phyloP scores from a whole-genome alignment of 495 filamentous ascomycete species.

The Penicillium antarcticum region DNA sequence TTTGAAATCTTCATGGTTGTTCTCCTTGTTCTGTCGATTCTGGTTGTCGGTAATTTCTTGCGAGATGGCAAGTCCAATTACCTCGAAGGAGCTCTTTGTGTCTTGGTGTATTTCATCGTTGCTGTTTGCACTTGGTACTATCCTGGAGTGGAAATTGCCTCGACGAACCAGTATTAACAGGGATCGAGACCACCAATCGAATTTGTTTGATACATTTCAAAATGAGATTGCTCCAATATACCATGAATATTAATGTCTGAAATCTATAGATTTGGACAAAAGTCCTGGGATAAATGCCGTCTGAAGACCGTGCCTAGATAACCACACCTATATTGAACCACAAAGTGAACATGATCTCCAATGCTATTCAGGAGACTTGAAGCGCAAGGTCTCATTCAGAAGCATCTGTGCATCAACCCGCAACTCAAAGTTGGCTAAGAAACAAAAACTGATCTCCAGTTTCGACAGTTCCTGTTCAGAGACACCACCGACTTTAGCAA shows the following conservation, averaged over 20 bases:
- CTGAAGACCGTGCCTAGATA: not conserved
- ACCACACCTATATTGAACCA: not conserved
- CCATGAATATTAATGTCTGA: too few species aligned
- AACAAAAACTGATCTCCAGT: conserved; percentile 90
- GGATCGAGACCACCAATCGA: too few species aligned
- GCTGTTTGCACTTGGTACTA: conserved; percentile 53
- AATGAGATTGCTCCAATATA: too few species aligned
- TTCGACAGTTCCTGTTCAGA: conserved; percentile 71
- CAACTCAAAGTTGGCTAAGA: conserved; percentile 76
- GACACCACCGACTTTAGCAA: conserved; percentile 88
- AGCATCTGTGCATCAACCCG: conserved; percentile 65
- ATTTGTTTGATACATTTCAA: too few species aligned
- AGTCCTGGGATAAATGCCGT: too few species aligned
- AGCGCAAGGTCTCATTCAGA: conserved; percentile 32
- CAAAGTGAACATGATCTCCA: not conserved
- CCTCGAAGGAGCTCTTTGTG: conserved; percentile 72
- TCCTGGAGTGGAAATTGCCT: conserved; percentile 28
- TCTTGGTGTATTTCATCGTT: conserved; percentile 56
- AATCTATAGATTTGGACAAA: too few species aligned
- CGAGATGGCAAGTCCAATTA: conserved; percentile 79
- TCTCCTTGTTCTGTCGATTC: conserved; percentile 77
- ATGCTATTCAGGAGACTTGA: not conserved
- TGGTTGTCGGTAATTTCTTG: conserved; percentile 81
- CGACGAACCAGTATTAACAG: conserved; percentile 20
- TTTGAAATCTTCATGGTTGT: conserved; percentile 91